phyloP scores from a whole-genome alignment of 2,329 filamentous ascomycete species.

The Pseudopyrenochaeta lycopersici region DNA sequence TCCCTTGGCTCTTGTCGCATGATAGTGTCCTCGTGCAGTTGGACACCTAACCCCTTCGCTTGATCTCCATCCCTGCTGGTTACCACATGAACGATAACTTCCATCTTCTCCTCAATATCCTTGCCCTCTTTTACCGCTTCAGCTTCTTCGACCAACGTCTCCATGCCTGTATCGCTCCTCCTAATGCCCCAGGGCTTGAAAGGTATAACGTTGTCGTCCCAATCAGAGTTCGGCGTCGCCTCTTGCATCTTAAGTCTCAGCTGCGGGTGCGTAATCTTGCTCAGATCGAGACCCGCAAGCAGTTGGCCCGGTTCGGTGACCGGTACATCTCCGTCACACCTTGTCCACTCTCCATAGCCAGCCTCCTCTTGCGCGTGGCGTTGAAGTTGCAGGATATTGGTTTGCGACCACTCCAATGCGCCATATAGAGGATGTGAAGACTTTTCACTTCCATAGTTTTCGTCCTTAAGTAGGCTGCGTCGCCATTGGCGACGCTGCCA shows the following conservation, averaged over 20 bases:
- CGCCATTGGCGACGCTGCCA: conserved; percentile 7
- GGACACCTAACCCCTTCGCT: neutral
- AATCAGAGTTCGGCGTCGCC: neutral
- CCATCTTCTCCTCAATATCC: neutral
- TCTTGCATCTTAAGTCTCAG: conserved; percentile 2
- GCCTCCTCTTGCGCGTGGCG: conserved; percentile 30
- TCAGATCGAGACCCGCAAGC: conserved; percentile 7
- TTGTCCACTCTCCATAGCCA: conserved; percentile 13
- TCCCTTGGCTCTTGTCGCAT: too few species aligned
- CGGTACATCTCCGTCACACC: conserved; percentile 14
- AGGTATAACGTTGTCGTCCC: conserved; percentile 6
- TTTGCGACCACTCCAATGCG: conserved; percentile 21
- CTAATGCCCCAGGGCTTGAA: conserved; percentile 9
- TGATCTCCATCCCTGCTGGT: neutral
- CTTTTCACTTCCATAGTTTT: conserved; percentile 2
- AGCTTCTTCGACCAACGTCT: conserved; percentile 18
- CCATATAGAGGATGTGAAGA: conserved; percentile 8
- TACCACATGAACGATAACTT: neutral
- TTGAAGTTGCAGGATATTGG: conserved; percentile 27
- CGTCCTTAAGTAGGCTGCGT: neutral
- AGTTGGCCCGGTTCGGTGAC: conserved; percentile 13
- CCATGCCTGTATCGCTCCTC: conserved; percentile 19
- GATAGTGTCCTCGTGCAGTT: neutral
- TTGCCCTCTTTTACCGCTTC: neutral
- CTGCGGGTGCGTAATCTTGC: conserved; percentile 13